These are phyloP conservation scores for Sanguinoderma infundibulare DNA, from an alignment of 1,284 basidiomycete genomes.

Conservation along the genomic window DNA sequence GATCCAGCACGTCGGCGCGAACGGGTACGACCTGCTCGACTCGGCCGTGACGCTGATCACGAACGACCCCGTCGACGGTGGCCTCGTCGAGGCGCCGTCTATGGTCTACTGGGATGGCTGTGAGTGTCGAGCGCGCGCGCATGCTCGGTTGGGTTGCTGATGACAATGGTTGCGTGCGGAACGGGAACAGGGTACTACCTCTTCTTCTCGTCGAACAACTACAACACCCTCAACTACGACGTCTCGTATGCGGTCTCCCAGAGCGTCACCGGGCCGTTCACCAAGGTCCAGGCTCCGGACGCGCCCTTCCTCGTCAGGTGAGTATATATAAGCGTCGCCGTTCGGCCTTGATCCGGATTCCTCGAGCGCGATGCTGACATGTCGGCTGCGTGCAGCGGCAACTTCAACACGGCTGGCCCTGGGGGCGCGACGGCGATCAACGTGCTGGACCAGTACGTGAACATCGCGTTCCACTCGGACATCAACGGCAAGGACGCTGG, in stretches of 20 bases:
- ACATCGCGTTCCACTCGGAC: slow-evolving; percentile 11
- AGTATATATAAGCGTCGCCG: neutral
- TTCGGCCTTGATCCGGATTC: no score
- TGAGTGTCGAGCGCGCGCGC: neutral
- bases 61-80: slow-evolving; percentile 20
- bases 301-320: slow-evolving; percentile 6
- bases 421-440: slow-evolving; percentile 7
- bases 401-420: neutral
- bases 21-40: slow-evolving; percentile 22
- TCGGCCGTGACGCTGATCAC: slow-evolving; percentile 25
- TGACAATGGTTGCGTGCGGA: neutral
- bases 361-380: neutral
- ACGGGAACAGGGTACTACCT: slow-evolving; percentile 17
- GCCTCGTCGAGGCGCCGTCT: slow-evolving; percentile 29
- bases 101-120: slow-evolving; percentile 9
- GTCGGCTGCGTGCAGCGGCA: neutral
- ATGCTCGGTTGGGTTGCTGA: neutral
- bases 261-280: slow-evolving; percentile 28
- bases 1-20: slow-evolving; percentile 24
- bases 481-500: slow-evolving; percentile 6
- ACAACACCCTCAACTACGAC: slow-evolving; percentile 27
- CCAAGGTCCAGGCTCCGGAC: slow-evolving; percentile 18
- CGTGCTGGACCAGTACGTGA: slow-evolving; percentile 11
- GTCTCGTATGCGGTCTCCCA: slow-evolving; percentile 29
- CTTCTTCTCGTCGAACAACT: slow-evolving; percentile 30